Evolutionary conservation across 129 eudicot species (phyloP).

Genomic region (Apium graveolens): DNA sequence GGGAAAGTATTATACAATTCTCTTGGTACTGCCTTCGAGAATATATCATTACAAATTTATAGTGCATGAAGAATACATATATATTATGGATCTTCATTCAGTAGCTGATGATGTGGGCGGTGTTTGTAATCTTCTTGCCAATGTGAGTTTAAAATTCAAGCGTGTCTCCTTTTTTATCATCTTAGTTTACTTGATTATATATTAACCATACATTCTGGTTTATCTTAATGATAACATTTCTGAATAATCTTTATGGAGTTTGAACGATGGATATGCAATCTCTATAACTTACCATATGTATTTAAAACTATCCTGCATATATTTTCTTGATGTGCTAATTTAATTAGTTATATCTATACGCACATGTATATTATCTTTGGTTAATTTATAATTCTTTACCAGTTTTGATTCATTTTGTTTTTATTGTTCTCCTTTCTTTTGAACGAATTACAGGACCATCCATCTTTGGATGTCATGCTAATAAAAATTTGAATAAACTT

Average conservation of each 20-base stretch:
- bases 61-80: slow-evolving; percentile 44
- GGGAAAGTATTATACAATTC: slow-evolving; percentile 50
- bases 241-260: no score
- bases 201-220: no score
- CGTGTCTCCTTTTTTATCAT: background rate
- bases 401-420: background rate
- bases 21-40: slow-evolving; percentile 54
- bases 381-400: no score
- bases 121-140: slow-evolving; percentile 42
- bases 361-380: no score
- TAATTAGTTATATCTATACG: no score
- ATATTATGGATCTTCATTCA: slow-evolving; percentile 50
- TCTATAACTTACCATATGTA: background rate
- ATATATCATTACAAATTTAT: slow-evolving; percentile 45
- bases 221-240: no score
- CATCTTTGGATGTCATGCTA: background rate
- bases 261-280: no score
- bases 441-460: background rate
- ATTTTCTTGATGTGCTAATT: no score
- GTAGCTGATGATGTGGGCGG: slow-evolving; percentile 39
- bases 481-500: background rate
- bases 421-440: background rate
- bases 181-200: background rate
- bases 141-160: slow-evolving; percentile 30
- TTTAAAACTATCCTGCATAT: background rate